Evolutionary conservation across 345 rosid species (phyloP), one percentile per base, ranked within the genome.

Genomic region (Hirschfeldia incana): DNA sequence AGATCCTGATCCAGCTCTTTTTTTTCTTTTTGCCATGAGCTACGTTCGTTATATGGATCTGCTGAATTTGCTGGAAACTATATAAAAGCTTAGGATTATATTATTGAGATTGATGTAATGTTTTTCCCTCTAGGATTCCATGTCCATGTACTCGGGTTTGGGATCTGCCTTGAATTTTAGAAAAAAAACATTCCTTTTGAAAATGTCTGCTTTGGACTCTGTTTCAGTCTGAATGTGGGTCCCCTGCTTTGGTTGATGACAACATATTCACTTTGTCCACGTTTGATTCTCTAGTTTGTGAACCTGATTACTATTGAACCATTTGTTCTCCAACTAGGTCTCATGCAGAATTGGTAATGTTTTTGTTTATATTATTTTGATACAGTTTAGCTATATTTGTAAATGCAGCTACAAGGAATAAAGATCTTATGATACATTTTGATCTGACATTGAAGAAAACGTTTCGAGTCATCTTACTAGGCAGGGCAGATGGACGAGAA

Each of bases 401-500:
- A 61, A 59, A 33, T 68, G 83, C 72, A 53, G 61, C 21, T 69
- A 16, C 33, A 69, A 53, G 61, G n/a, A 84, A 53, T 53, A 53
- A 49, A 81, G 83, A 84, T 84, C 86, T 69, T 86, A 84, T 83
- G 88, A 74, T 81, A 86, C 53, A 73, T 76, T 29, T 78, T 77
- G 82, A 80, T 78, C 78, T 60, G 68, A 69, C 72, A 30, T 58
- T 58, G 16, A 53, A 58, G 1, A 70, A n/a, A 78, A 49, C 27
- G 61, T 55, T 75, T 76, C 74, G 39, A 70, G 79, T 81, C 77
- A 49, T 75, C 58, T 4, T 33, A 78, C 64, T 67, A 74, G 78
- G 58, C 80, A 84, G 69, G 77, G 62, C 79, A 84, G 70, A 91
- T 90, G 98, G 97, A 92, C 29, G 97, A 83, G 27, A 80, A 81